Conservation (phyloP, 345 rosid genomes). For the Brassica juncea region DNA sequence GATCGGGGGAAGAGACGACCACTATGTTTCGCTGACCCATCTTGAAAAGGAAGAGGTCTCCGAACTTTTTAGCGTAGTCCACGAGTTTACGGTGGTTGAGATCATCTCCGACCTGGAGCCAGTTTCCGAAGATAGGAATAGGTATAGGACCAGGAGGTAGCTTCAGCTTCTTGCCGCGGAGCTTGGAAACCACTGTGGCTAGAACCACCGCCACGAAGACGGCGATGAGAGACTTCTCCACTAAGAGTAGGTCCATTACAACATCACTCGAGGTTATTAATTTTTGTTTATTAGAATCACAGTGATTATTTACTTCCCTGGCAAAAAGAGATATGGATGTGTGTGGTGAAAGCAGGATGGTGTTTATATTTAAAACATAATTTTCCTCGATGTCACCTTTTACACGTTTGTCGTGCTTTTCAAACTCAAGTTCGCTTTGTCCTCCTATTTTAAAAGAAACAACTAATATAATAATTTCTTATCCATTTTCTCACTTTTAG, state of each 20-base stretch:
- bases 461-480: too few species aligned
- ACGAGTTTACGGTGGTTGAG: constrained; percentile 87
- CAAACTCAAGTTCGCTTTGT: neutral
- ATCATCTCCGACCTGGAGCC: constrained; percentile 99
- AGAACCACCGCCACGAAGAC: constrained; percentile 66
- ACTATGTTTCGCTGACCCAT: constrained; percentile 94
- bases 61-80: constrained; percentile 69
- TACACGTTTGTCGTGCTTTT: neutral
- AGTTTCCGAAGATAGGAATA: constrained; percentile 88
- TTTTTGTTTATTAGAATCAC: neutral
- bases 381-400: neutral
- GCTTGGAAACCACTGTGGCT: constrained; percentile 68
- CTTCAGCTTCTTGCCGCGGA: constrained; percentile 82
- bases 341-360: too few species aligned
- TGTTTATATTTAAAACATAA: neutral
- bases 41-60: constrained; percentile 66
- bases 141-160: constrained; percentile 93
- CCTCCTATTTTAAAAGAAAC: neutral
- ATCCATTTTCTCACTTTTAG: too few species aligned
- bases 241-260: constrained; percentile 68
- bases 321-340: neutral
- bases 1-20: constrained; percentile 86
- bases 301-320: neutral
- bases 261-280: neutral
- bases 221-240: constrained; percentile 78